These are phyloP conservation scores for Rhexocercosporidium sp. DNA, from an alignment of 2,329 filamentous ascomycete species.

Conservation along the genomic window DNA sequence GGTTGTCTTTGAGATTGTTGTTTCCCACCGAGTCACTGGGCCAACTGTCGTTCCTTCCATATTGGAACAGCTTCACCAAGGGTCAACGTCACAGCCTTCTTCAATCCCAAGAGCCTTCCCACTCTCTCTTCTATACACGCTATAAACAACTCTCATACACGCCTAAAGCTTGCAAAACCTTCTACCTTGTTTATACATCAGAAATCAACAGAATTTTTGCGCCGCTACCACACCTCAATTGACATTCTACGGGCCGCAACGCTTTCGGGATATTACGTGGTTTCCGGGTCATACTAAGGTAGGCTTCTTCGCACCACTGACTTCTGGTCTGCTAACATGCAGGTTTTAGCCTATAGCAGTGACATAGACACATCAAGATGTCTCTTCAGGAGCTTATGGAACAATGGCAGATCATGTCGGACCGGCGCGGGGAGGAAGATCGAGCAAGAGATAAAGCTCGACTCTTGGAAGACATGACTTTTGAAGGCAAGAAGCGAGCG, in stretches of 20 bases:
- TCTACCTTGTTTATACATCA: not conserved
- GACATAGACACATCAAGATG: not conserved
- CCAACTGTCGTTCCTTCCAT: not conserved
- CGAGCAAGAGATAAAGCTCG: not conserved
- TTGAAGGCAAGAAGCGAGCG: not conserved
- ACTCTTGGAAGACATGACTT: not conserved
- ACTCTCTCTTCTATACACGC: not conserved
- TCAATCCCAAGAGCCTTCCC: not conserved
- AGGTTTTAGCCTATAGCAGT: not conserved
- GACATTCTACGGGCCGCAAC: not conserved
- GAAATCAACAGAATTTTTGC: not conserved
- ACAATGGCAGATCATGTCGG: conserved; percentile 5
- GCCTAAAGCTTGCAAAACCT: not conserved
- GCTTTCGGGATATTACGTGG: not conserved
- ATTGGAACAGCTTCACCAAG: not conserved
- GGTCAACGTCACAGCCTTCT: not conserved
- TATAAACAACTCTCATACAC: not conserved
- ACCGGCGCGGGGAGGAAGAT: not conserved
- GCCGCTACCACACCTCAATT: not conserved
- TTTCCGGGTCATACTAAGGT: not conserved
- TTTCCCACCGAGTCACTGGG: no score
- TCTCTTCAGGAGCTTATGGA: conserved; percentile 6
- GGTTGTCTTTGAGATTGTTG: no score
- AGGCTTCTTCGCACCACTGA: no score
- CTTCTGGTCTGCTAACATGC: not conserved